These are phyloP conservation scores for Haplosporangium gracile DNA, from an alignment of 192 early-diverging fungal genomes.

Conservation along the genomic window DNA sequence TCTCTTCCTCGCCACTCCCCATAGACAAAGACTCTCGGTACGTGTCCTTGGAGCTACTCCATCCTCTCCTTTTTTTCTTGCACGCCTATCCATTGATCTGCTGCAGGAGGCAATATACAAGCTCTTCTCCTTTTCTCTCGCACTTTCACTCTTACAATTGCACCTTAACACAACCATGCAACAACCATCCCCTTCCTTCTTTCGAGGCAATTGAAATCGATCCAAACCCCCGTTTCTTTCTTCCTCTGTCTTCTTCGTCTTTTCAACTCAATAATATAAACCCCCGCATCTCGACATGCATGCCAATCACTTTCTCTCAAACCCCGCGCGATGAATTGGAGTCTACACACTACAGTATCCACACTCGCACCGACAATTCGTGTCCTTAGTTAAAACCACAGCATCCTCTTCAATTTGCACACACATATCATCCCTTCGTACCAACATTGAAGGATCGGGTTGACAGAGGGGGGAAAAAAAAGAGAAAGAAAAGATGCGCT, in stretches of 20 bases:
- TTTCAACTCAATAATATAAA: not conserved
- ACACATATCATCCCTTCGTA: too few species aligned
- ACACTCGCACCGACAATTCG: not conserved
- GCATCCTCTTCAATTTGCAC: too few species aligned
- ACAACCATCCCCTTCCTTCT: too few species aligned
- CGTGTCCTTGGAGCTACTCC: slow-evolving; percentile 1
- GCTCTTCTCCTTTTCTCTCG: not conserved
- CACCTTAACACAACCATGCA: not conserved
- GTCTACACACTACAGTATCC: not conserved
- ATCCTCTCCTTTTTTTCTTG: not conserved
- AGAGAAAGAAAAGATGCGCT: not conserved
- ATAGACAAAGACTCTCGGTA: not conserved
- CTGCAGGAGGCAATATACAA: not conserved
- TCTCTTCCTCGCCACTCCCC: not conserved
- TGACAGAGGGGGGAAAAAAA: not conserved
- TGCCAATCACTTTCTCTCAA: not conserved
- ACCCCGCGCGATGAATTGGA: not conserved
- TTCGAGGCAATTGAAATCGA: not conserved
- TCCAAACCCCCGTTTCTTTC: not conserved
- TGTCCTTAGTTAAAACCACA: too few species aligned
- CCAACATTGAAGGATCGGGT: too few species aligned
- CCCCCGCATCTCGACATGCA: not conserved
- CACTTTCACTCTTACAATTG: not conserved
- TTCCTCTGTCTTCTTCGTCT: not conserved
- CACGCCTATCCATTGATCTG: slow-evolving; percentile 2